Base-by-base conservation (phyloP, 2,329 filamentous ascomycete species). In the Teratosphaeriaceae sp. region DNA sequence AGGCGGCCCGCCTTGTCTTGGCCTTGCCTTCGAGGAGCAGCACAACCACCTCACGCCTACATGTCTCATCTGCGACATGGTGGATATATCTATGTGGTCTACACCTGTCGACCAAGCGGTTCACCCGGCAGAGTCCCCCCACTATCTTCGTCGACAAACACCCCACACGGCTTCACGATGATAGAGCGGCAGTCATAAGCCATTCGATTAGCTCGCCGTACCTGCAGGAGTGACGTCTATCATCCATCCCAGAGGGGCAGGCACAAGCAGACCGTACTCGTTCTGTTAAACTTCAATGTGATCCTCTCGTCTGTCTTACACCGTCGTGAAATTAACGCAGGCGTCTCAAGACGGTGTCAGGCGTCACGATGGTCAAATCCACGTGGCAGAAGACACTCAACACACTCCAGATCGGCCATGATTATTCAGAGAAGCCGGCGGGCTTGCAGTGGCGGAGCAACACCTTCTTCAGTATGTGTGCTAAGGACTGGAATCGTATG, bases 381-480 rank as follows among this genome's bases (percentile, higher is more conserved):
- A 36, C 42, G 15, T 40, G 38, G 42, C 34, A 15, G 15, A 53
- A 47, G 45, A 23, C 58, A 29, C 50, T 60, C 39, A 63, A 58
- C 43, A 64, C 61, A 8, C 48, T 66, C 37, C 51, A 66, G 44
- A 51, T 66, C 50, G 39, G 50, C 19, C 46, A 59, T 48, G 57
- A 65, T 50, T 64, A 63, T 50, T 48, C 45, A 15, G 48, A 56
- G 16, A 48, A 50, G 34, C 63, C 63, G 0, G 55, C 57, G 20
- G 60, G 72, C 13, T 57, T 76, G 3, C 48, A 59, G 63, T 76
- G 73, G 71, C 71, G 79, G n/a, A 79, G 76, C 9, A 76, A 72
- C 40, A 75, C 74, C 2, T 53, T 70, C 35, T 82, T 82, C 63
- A 34, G 31, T 34, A 79, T 81, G 49, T 58, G 79, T 29, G 60